Evolutionary conservation across 441 rosid species (phyloP).

Genomic region (Metrosideros polymorpha): DNA sequence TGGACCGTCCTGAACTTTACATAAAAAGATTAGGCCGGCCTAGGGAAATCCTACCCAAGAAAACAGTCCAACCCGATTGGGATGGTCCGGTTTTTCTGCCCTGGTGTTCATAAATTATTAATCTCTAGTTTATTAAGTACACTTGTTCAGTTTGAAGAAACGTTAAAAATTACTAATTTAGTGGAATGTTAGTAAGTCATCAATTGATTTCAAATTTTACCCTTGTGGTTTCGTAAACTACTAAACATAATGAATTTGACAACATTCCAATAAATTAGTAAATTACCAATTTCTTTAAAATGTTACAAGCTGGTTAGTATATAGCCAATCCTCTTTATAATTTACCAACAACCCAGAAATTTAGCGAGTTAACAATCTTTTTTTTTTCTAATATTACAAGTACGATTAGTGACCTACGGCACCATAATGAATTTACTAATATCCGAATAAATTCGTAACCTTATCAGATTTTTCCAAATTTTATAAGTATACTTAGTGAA

Average conservation of each 20-base stretch:
- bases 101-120: background rate
- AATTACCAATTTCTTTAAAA: background rate
- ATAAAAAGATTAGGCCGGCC: background rate
- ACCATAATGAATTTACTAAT: too few species aligned
- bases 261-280: background rate
- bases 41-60: background rate
- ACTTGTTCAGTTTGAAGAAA: background rate
- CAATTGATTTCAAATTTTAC: background rate
- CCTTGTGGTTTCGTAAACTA: background rate
- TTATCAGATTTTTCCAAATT: too few species aligned
- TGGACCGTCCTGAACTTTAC: background rate
- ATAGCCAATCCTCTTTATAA: background rate
- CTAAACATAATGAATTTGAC: background rate
- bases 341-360: background rate
- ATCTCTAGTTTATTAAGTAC: background rate
- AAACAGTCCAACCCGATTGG: background rate
- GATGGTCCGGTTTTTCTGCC: too few species aligned
- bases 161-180: background rate
- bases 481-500: too few species aligned
- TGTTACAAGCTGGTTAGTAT: background rate
- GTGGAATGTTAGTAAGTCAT: background rate
- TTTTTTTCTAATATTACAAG: too few species aligned
- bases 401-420: rapidly evolving
- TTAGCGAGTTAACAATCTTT: too few species aligned
- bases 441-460: rapidly evolving